Evolutionary conservation across 805 yeast species (phyloP).

Genomic region (Kuraishia piskuri): DNA sequence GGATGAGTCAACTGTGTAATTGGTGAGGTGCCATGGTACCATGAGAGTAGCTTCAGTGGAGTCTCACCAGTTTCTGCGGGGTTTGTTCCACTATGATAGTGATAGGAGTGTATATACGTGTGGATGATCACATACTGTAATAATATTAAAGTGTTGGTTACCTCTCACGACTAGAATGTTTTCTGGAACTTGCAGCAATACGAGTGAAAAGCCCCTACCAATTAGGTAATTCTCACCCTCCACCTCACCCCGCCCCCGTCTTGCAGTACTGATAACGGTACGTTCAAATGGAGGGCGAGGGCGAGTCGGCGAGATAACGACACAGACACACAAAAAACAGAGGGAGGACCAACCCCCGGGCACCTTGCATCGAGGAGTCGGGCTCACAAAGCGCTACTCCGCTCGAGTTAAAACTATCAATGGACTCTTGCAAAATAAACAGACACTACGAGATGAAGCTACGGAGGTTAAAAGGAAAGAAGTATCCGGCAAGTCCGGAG

Average conservation of each 20-base stretch:
- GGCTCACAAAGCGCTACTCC: neutral
- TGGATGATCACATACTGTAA: neutral
- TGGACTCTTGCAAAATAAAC: neutral
- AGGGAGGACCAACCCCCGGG: neutral
- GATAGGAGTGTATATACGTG: too few relatives aligned
- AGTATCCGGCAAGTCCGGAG: neutral
- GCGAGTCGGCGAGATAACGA: too few relatives aligned
- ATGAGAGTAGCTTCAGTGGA: too few relatives aligned
- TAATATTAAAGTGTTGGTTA: neutral
- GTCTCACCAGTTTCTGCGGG: neutral
- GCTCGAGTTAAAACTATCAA: neutral
- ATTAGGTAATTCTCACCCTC: neutral
- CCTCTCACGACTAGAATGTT: too few relatives aligned
- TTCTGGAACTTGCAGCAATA: neutral
- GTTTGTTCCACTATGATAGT: too few relatives aligned
- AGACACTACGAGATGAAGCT: neutral
- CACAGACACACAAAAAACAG: neutral
- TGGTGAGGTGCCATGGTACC: too few relatives aligned
- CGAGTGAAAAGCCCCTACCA: neutral
- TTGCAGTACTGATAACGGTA: neutral
- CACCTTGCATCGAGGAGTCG: neutral
- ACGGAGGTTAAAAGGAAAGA: neutral
- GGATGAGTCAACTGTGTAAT: too few relatives aligned
- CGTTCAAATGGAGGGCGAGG: too few relatives aligned
- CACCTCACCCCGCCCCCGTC: neutral